Evolutionary conservation across 2,329 filamentous ascomycete genomes (phyloP).

Genomic region (Fusarium sp.): DNA sequence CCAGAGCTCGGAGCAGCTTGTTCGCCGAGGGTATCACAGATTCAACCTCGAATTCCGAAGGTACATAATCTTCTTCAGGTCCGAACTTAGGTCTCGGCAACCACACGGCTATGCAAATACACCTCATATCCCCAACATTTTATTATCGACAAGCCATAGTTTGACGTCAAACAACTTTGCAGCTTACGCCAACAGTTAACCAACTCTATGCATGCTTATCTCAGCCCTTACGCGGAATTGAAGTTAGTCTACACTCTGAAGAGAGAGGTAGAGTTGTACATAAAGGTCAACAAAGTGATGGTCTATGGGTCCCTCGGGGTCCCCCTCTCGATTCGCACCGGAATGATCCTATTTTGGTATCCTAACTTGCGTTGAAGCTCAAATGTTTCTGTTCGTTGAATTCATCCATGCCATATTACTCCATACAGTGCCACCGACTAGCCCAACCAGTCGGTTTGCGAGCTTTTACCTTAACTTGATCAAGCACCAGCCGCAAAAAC

Average conservation of each 20-base stretch:
- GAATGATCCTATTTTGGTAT: slow-evolving; percentile 31
- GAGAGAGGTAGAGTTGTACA: not conserved
- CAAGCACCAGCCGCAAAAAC: slow-evolving; percentile 34
- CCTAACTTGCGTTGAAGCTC: slow-evolving; percentile 35
- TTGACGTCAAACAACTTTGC: slow-evolving; percentile 28
- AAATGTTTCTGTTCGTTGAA: slow-evolving; percentile 31
- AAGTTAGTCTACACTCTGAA: not conserved
- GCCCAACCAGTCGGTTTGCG: slow-evolving; percentile 20
- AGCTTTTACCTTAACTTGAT: not conserved
- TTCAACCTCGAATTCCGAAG: not conserved
- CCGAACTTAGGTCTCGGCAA: not conserved
- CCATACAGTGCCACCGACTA: slow-evolving; percentile 36
- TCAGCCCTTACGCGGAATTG: not conserved
- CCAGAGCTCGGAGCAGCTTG: not conserved
- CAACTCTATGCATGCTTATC: slow-evolving; percentile 14
- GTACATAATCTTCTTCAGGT: slow-evolving; percentile 5
- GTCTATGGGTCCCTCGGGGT: not conserved
- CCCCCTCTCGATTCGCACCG: slow-evolving; percentile 3
- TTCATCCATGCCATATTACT: slow-evolving; percentile 32
- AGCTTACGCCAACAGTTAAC: slow-evolving; percentile 20
- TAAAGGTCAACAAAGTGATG: slow-evolving; percentile 11
- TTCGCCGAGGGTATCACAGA: not conserved
- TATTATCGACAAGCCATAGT: slow-evolving; percentile 7
- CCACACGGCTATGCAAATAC: slow-evolving; percentile 13
- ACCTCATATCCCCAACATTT: slow-evolving; percentile 37